phyloP scores from a whole-genome alignment of 2,329 filamentous ascomycete species.

The Arthrobotrys entomopaga region DNA sequence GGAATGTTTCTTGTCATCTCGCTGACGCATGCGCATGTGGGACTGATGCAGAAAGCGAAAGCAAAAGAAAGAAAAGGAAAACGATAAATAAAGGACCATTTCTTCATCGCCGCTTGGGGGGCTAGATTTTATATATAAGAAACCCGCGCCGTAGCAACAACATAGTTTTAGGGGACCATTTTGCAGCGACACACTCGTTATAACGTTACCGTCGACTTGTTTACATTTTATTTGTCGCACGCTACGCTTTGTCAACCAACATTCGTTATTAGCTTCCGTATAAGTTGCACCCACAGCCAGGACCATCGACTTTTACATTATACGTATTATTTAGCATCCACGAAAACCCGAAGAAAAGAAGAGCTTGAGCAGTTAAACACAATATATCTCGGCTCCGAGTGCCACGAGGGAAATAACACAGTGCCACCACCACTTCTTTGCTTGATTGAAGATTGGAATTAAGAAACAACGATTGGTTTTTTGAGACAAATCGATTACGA shows the following conservation, averaged over 20 bases:
- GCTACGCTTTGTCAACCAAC: background rate
- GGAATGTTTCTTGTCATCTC: slow-evolving; percentile 10
- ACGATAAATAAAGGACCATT: too few species aligned
- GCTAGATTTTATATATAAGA: slow-evolving; percentile 37
- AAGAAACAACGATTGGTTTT: too few species aligned
- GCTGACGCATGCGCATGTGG: slow-evolving; percentile 49
- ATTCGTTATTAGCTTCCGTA: background rate
- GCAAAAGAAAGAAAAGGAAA: background rate
- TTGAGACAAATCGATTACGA: too few species aligned
- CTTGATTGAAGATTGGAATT: too few species aligned
- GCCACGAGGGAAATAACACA: too few species aligned
- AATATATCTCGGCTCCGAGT: background rate
- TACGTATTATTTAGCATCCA: background rate
- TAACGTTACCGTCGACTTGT: slow-evolving; percentile 4
- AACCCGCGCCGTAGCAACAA: slow-evolving; percentile 27
- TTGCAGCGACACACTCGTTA: background rate
- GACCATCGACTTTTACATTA: too few species aligned
- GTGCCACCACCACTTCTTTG: too few species aligned
- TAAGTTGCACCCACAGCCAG: background rate
- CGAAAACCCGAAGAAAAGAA: background rate
- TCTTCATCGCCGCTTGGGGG: background rate
- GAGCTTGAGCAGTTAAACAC: background rate
- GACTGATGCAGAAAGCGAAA: slow-evolving; percentile 4
- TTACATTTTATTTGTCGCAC: slow-evolving; percentile 2
- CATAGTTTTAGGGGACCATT: background rate